Base-by-base conservation (phyloP, 129 eudicot genomes). In the Silybum marianum region DNA sequence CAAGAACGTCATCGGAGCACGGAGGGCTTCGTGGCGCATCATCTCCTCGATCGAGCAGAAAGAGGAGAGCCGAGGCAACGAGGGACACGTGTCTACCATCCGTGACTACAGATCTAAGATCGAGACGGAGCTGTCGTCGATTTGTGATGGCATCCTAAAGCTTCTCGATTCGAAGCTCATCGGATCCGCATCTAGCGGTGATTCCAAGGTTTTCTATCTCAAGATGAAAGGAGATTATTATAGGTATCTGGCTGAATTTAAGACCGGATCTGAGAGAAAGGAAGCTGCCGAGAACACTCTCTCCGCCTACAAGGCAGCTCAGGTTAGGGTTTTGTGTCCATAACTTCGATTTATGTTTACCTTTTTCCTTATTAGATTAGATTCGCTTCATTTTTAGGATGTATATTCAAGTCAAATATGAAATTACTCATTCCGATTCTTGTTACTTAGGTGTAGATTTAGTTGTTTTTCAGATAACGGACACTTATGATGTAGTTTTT, bases 171-270 rank as follows among this genome's bases (percentile, higher is more conserved):
- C 92, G 3, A 89, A 89, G 66, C 97, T 91, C 40, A 75, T 91
- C 18, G 88, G 76, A 42, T 85, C 94, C 9, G 94, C 97, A 3
- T 39, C 88, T 38, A 54, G 44, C 66, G 97, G 93, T 4, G 97
- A 92, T 42, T 90, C 95, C 3, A 90, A 88, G 86, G 97, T 90
- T 36, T 92, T 92, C 32, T 92, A 90, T 74, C 69, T 92, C 84
- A 92, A 92, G 84, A 92, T 92, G 97, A 93, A 93, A 80, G 97
- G 97, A n/a, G 96, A 93, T 80, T 93, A 93, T 72, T 88, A 85
- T 38, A 81, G 97, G 78, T 92, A 92, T 82, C 38, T 92, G 86
- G 97, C 97, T 11, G 97, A 92, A 80, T 92, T 92, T 70, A 92
- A 92, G 92, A 88, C 93, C 54, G 97, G 90, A 63, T 75, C 89